A percentile compares a stretch with the other conserved stretches of the same genome.
Evolutionary conservation across 2,329 filamentous ascomycete species (phyloP).

Genomic region (Trichoderma citrinoviride): DNA sequence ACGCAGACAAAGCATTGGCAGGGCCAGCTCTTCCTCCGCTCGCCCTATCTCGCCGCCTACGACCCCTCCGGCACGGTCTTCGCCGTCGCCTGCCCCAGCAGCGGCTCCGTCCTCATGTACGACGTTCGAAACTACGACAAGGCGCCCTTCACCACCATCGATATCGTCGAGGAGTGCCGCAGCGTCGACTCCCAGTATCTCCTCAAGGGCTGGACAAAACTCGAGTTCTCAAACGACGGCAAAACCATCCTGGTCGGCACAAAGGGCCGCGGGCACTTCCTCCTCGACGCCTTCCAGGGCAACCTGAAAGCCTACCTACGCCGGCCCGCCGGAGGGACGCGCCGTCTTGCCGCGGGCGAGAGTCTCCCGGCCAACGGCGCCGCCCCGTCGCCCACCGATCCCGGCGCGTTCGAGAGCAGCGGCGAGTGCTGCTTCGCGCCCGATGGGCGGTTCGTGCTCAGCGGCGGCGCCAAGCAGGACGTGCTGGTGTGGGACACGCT

Average conservation of each 20-base stretch:
- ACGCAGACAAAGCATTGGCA: conserved; percentile 75
- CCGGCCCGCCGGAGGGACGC: conserved; percentile 54
- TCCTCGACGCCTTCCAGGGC: conserved; percentile 91
- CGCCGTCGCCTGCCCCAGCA: conserved; percentile 78
- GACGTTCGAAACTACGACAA: conserved; percentile 93
- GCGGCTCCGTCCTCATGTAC: conserved; percentile 81
- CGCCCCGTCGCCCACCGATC: conserved; percentile 33
- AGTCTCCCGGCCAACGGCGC: conserved; percentile 29
- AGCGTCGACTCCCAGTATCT: conserved; percentile 55
- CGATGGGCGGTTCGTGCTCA: conserved; percentile 84
- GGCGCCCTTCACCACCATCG: conserved; percentile 81
- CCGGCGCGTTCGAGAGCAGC: conserved; percentile 51
- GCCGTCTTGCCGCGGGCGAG: conserved; percentile 55
- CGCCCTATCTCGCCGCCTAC: conserved; percentile 80
- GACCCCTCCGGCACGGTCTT: conserved; percentile 92
- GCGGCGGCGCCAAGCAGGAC: conserved; percentile 66
- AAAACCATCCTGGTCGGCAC: conserved; percentile 83
- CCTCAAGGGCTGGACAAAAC: conserved; percentile 75
- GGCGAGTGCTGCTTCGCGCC: conserved; percentile 87
- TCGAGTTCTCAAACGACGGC: conserved; percentile 96
- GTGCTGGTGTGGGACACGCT: conserved; percentile 85
- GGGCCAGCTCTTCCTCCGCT: conserved; percentile 76
- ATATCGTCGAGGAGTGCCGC: conserved; percentile 61
- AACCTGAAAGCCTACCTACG: conserved; percentile 70
- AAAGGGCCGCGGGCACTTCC: conserved; percentile 78